Evolutionary conservation across 1,139 yeast genomes (phyloP), one percentile per base, ranked within the genome.

Genomic region (Oligophagozyma castellii): DNA sequence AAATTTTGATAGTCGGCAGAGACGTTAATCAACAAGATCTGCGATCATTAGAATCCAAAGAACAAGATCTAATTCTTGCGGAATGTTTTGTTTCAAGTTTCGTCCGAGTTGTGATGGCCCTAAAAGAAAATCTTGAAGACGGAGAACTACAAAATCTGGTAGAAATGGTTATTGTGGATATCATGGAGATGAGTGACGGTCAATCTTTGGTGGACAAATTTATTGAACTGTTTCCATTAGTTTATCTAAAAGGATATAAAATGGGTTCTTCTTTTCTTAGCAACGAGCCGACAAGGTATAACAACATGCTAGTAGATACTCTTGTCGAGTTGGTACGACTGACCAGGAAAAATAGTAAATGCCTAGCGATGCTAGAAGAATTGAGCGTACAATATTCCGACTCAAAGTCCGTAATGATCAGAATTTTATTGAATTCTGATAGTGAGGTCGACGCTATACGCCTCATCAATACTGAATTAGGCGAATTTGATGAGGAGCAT

Each of bases 241-340:
- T 83, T 39, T 70, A 67, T 46, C 43, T 55, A 53, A 67, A 65
- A 29, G 95, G 95, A 10, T 66, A 71, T 5, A 62, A 50, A 44
- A 63, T 60, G 63, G 95, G 59, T 52, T 77, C 67, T 44, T 70
- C 53, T 52, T 73, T 62, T 56, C 77, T 51, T 55, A 43, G 42
- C 10, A 43, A 50, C 5, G 40, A 40, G 22, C 37, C 73, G 48
- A 61, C 95, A 75, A 43, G 74, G 65, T 40, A 80, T 84, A 20
- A 73, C 77, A 92, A 92, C 53, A 74, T 78, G 50, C 62, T 89
- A 33, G 80, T 81, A 5, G 93, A 84, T 48, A 86, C 93, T 1
- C 70, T 92, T 39, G 48, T 83, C 39, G 72, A 71, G 47, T 65
- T 76, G 29, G 68, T 81, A 24, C 67, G 74, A 37, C 55, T 84